Percentiles rank a stretch among this genome's conserved stretches.
These are phyloP conservation scores for Geosmithia morbida DNA, from an alignment of 2,329 filamentous ascomycete species.

Conservation along the genomic window DNA sequence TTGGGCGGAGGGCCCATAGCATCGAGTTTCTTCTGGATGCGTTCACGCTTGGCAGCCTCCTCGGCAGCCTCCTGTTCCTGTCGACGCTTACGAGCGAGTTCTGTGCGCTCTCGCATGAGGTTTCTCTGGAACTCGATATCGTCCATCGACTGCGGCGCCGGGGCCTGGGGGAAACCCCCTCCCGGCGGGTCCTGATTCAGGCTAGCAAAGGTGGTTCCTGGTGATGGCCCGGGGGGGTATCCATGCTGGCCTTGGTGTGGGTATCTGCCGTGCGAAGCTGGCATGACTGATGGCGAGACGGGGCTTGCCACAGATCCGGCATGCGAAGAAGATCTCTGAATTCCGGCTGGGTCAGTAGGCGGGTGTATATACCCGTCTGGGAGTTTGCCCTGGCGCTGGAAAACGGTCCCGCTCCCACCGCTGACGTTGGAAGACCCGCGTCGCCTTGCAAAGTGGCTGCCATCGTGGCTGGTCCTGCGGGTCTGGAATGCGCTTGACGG, in stretches of 20 bases:
- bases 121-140: slow-evolving; percentile 50
- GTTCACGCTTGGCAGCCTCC: slow-evolving; percentile 56
- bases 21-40: slow-evolving; percentile 58
- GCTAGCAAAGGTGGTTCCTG: slow-evolving; percentile 23
- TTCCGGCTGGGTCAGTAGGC: slow-evolving; percentile 9
- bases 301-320: slow-evolving; percentile 35
- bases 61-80: slow-evolving; percentile 57
- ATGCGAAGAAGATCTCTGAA: slow-evolving; percentile 20
- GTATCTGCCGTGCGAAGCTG: slow-evolving; percentile 10
- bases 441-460: slow-evolving; percentile 53
- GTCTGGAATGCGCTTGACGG: slow-evolving; percentile 81
- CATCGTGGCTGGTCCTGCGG: slow-evolving; percentile 48
- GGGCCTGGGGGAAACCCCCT: slow-evolving; percentile 11
- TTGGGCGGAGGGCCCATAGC: slow-evolving; percentile 52
- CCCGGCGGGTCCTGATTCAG: slow-evolving; percentile 16
- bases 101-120: slow-evolving; percentile 58
- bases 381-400: slow-evolving; percentile 37
- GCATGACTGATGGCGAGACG: slow-evolving; percentile 22
- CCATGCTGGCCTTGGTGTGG: slow-evolving; percentile 10
- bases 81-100: slow-evolving; percentile 53
- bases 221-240: slow-evolving; percentile 23
- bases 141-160: slow-evolving; percentile 20
- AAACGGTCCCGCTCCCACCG: slow-evolving; percentile 61
- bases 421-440: slow-evolving; percentile 87
- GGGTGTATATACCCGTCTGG: slow-evolving; percentile 25